Percentiles rank a stretch among this genome's conserved stretches.
phyloP scores from a whole-genome alignment of 345 rosid species.

The Linum lewisii region DNA sequence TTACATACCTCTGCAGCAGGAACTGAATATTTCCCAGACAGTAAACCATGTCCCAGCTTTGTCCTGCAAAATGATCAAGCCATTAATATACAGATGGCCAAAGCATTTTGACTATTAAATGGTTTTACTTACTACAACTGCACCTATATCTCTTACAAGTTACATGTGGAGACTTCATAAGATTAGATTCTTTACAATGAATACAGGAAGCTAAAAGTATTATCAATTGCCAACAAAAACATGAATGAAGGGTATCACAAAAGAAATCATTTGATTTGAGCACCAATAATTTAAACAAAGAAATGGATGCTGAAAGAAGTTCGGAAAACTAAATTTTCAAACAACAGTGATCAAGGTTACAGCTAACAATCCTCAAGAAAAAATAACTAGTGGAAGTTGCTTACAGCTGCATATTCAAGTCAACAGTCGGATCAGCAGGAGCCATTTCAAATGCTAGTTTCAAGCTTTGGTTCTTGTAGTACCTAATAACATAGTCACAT shows the following conservation, averaged over 20 bases:
- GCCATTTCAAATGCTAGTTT: slow-evolving; percentile 74
- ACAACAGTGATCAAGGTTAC: neutral
- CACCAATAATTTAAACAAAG: no score
- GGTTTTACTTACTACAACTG: neutral
- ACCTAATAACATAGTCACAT: slow-evolving; percentile 37
- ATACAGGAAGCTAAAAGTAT: neutral
- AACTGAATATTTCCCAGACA: slow-evolving; percentile 83
- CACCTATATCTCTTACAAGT: neutral
- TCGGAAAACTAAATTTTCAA: no score
- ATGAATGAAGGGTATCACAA: neutral
- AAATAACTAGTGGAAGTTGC: slow-evolving; percentile 16
- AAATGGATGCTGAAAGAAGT: neutral
- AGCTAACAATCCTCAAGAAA: neutral
- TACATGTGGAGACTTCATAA: neutral
- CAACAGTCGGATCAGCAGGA: slow-evolving; percentile 96
- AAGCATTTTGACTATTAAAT: neutral
- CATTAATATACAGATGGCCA: slow-evolving; percentile 8
- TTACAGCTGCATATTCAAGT: slow-evolving; percentile 92
- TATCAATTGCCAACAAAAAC: neutral
- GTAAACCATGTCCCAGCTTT: slow-evolving; percentile 92
- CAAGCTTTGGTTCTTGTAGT: slow-evolving; percentile 54
- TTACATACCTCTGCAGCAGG: slow-evolving; percentile 57
- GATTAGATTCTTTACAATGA: neutral
- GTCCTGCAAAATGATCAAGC: slow-evolving; percentile 49
- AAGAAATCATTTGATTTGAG: neutral